A percentile compares a stretch with the other conserved stretches of the same genome.
Conservation (phyloP, 2,329 filamentous ascomycete species). For the Epichloe bromicola region DNA sequence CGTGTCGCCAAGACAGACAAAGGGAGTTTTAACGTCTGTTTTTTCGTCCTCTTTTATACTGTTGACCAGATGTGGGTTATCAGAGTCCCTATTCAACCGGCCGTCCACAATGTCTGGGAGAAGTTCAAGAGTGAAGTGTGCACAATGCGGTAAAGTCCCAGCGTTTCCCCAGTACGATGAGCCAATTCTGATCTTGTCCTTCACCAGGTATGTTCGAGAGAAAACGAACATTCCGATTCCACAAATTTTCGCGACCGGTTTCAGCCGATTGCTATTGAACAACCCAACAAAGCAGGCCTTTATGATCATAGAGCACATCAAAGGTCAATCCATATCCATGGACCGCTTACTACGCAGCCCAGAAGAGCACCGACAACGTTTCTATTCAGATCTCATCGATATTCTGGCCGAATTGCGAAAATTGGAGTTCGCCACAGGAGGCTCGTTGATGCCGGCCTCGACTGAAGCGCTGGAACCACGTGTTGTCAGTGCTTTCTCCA, state of each 20-base stretch:
- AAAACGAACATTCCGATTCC: not conserved
- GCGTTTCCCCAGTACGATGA: too few species aligned
- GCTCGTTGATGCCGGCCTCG: not conserved
- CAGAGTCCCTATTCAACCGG: not conserved
- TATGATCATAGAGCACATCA: not conserved
- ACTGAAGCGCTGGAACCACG: not conserved
- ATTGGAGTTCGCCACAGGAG: not conserved
- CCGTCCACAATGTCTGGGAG: not conserved
- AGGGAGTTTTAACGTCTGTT: too few species aligned
- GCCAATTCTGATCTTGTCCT: too few species aligned
- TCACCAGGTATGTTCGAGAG: not conserved
- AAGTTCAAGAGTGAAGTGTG: not conserved
- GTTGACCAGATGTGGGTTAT: not conserved
- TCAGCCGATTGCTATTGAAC: not conserved
- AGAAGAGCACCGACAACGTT: not conserved
- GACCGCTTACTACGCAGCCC: not conserved
- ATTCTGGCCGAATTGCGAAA: not conserved
- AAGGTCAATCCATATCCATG: not conserved
- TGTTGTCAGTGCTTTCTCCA: not conserved
- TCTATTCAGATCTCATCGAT: not conserved
- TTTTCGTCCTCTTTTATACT: not conserved
- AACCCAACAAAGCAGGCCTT: not conserved
- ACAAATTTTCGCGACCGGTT: not conserved
- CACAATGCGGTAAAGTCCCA: not conserved
- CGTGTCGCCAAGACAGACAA: too few species aligned